Base-by-base conservation (phyloP, 306 rosid species). In the Abrus precatorius region DNA sequence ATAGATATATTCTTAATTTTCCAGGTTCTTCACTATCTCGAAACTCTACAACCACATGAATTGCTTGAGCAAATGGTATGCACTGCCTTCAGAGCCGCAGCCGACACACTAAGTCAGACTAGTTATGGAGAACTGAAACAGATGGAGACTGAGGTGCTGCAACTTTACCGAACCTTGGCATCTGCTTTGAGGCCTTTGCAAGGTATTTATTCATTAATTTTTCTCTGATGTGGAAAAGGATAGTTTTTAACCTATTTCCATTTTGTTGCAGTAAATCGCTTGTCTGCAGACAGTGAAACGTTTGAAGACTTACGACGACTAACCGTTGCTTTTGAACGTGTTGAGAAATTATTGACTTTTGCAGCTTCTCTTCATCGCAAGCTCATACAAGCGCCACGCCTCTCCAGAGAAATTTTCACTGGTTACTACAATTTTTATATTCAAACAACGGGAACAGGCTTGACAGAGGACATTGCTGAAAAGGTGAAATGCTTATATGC, bases 351-450 rank as follows among this genome's bases (percentile, higher is more conserved):
- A 69, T 76, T 96, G 69, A 79, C 84, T 12, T 63, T 90, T 48
- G 93, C 97, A 77, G 97, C 97, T 74, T 93, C 99, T 82, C 98
- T 96, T 72, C 94, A 91, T 82, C 91, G 93, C 56, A 93, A 93
- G 83, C 90, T 93, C 77, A 57, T 77, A 69, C 86, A 88, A 78
- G 92, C 98, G 74, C 98, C 93, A 7, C 90, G 93, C n/a, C 92
- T 95, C 44, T 80, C 92, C 54, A 91, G 84, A 80, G 95, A 91
- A 68, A 89, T 91, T 71, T 95, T 95, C 75, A 86, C 77, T 45
- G 97, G 89, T 84, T 93, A 65, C 84, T 88, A 85, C 84, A 83
- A 71, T 84, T 92, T 86, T 62, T 90, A 86, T 85, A 77, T 88
- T 75, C 94, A 92, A 44, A 88, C 91, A 77, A 87, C 84, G 94